Percentiles rank a stretch among this genome's conserved stretches.
Evolutionary conservation across 495 filamentous ascomycete species (phyloP).

Genomic region (Halenospora varia): DNA sequence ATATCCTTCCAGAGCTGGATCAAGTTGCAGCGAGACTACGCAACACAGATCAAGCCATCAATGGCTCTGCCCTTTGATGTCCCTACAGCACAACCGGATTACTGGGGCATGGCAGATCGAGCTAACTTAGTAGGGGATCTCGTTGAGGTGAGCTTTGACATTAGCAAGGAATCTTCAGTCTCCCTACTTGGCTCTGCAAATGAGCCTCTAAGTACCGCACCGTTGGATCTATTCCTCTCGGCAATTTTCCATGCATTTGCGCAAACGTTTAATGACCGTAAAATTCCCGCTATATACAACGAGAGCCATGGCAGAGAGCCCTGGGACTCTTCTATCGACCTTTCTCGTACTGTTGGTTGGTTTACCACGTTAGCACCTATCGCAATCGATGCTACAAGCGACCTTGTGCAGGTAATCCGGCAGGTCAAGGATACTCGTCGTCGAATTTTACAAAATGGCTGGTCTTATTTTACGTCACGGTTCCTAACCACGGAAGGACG

Average conservation of each 20-base stretch:
- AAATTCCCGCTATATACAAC: conserved; percentile 29
- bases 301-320: conserved; percentile 54
- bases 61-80: not conserved
- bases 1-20: conserved; percentile 66
- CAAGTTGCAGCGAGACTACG: conserved; percentile 24
- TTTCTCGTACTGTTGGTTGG: conserved; percentile 58
- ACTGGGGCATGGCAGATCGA: conserved; percentile 42
- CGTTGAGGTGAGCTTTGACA: conserved; percentile 33
- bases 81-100: conserved; percentile 29
- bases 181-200: conserved; percentile 40
- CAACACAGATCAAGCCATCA: not conserved
- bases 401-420: conserved; percentile 30
- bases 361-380: conserved; percentile 51
- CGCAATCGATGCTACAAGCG: conserved; percentile 9
- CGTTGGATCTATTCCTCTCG: conserved; percentile 49
- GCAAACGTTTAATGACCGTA: conserved; percentile 24
- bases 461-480: conserved; percentile 43
- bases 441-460: conserved; percentile 33
- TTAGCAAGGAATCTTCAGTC: conserved; percentile 38
- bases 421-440: conserved; percentile 44
- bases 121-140: conserved; percentile 42
- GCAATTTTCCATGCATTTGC: conserved; percentile 47
- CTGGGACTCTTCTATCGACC: conserved; percentile 46
- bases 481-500: conserved; percentile 24
- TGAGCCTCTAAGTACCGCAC: conserved; percentile 36